Evolutionary conservation across 169 alveolate species (phyloP).

Genomic region (Plasmodium falciparum): DNA sequence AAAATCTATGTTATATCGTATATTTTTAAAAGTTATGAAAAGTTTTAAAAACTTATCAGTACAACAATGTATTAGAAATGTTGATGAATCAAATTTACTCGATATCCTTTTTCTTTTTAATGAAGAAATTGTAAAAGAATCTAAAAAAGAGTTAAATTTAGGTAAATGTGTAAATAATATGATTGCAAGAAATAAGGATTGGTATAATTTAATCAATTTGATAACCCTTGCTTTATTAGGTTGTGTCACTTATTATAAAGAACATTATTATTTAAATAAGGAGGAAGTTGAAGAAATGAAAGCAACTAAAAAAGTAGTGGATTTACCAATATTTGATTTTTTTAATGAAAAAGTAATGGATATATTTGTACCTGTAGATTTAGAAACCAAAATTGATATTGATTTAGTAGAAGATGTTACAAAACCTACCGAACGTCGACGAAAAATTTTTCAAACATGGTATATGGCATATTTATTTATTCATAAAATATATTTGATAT

Average conservation of each 20-base stretch:
- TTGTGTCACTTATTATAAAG: constrained; percentile 42
- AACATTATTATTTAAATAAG: constrained; percentile 40
- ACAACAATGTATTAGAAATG: constrained; percentile 44
- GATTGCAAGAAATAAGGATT: constrained; percentile 37
- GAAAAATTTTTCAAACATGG: constrained; percentile 36
- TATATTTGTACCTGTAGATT: constrained; percentile 26
- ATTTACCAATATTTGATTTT: constrained; percentile 69
- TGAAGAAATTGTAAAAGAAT: constrained; percentile 74
- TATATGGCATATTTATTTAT: constrained; percentile 46
- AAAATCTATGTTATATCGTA: constrained; percentile 41
- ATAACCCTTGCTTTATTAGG: constrained; percentile 21
- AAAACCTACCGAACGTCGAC: constrained; percentile 6
- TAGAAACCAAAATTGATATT: constrained; percentile 19
- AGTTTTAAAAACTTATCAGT: constrained; percentile 39
- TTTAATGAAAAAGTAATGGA: constrained; percentile 29
- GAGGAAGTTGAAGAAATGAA: constrained; percentile 30
- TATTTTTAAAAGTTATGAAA: constrained; percentile 44
- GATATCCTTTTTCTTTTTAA: constrained; percentile 41
- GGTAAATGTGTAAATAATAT: constrained; percentile 67
- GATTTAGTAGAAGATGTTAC: constrained; percentile 46
- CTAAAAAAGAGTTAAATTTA: constrained; percentile 47
- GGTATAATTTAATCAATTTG: constrained; percentile 50
- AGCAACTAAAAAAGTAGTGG: constrained; percentile 13
- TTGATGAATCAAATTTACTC: constrained; percentile 49
- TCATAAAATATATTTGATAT: constrained; percentile 59